Evolutionary conservation across 2,329 filamentous ascomycete species (phyloP).

Genomic region (Phyllosticta citriasiana): DNA sequence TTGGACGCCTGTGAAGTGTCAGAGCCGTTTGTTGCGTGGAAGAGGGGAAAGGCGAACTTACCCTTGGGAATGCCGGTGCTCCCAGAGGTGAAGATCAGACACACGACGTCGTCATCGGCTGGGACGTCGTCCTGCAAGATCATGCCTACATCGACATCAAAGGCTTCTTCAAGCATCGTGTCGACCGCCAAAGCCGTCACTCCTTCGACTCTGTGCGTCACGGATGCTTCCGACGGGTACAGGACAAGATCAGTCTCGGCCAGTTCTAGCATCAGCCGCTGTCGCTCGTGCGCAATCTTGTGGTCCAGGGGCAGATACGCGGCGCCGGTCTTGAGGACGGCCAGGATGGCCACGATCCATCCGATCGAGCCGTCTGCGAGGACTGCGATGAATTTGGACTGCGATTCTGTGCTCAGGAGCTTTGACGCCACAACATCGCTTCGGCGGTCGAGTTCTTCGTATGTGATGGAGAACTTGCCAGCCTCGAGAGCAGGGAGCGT

Average conservation of each 20-base stretch:
- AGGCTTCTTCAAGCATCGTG: not conserved
- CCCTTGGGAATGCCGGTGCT: constrained; percentile 9
- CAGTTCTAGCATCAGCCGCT: constrained; percentile 6
- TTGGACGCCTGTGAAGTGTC: not conserved
- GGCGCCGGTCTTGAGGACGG: constrained; percentile 5
- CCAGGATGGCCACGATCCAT: constrained; percentile 10
- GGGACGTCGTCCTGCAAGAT: not conserved
- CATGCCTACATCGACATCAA: not conserved
- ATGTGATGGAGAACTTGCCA: not conserved
- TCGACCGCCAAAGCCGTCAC: not conserved
- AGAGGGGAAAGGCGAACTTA: not conserved
- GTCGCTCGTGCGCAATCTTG: constrained; percentile 5
- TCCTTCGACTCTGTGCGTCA: not conserved
- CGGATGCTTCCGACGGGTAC: not conserved
- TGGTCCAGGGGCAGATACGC: constrained; percentile 10
- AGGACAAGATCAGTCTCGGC: not conserved
- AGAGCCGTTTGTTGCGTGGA: not conserved
- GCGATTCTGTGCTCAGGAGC: not conserved
- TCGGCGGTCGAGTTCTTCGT: constrained; percentile 1
- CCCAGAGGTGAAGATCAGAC: constrained; percentile 10
- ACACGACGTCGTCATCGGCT: not conserved
- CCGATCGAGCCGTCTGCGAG: constrained; percentile 10
- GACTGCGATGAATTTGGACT: constrained; percentile 1
- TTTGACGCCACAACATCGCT: not conserved
- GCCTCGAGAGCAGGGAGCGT: constrained; percentile 1